Evolutionary conservation across 2,329 filamentous ascomycete species (phyloP).

Genomic region (Pseudogymnoascus sp.): DNA sequence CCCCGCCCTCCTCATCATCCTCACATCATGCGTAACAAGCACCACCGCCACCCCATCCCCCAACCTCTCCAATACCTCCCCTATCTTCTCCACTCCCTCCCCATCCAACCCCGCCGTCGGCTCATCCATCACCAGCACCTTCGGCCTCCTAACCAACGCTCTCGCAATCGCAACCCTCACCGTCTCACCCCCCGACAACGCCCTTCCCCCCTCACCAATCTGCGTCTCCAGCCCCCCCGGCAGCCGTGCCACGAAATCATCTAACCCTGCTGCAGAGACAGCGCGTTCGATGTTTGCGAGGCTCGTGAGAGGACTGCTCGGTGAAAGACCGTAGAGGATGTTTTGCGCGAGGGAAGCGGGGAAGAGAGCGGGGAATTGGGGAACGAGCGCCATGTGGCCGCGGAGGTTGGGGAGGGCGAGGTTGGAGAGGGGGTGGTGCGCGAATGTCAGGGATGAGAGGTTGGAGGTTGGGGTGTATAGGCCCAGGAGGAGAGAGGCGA

Average conservation of each 20-base stretch:
- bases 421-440: conserved; percentile 31
- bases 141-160: conserved; percentile 53
- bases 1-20: conserved; percentile 93
- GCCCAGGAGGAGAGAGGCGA: conserved; percentile 66
- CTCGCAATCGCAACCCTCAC: conserved; percentile 71
- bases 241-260: conserved; percentile 52
- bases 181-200: conserved; percentile 69
- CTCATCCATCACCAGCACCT: conserved; percentile 92
- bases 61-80: conserved; percentile 63
- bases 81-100: conserved; percentile 82
- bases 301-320: conserved; percentile 48
- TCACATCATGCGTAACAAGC: conserved; percentile 84
- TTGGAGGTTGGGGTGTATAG: conserved; percentile 49
- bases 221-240: conserved; percentile 62
- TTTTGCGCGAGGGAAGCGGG: conserved; percentile 37
- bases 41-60: conserved; percentile 57
- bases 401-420: conserved; percentile 27
- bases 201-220: conserved; percentile 67
- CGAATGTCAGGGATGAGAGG: conserved; percentile 31
- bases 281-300: conserved; percentile 31
- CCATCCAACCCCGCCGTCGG: conserved; percentile 94
- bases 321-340: conserved; percentile 51
- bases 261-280: conserved; percentile 49
- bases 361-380: conserved; percentile 23
- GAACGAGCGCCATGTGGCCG: conserved; percentile 21